Base-by-base conservation (phyloP, 768 basidiomycete species). In the Lanmaoa rubissima region DNA sequence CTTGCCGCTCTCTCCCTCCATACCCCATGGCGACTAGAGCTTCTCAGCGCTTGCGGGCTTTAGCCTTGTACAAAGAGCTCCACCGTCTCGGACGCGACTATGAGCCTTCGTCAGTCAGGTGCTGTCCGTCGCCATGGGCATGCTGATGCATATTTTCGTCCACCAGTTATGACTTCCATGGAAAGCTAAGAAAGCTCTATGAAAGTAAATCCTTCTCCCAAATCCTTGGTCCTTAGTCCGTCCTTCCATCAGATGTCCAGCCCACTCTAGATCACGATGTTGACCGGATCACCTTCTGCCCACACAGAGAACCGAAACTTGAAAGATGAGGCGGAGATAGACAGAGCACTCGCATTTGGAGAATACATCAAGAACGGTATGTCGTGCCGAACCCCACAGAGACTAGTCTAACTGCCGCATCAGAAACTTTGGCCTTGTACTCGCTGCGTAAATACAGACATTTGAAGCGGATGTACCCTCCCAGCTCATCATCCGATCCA, bases 321-420 rank as follows among this genome's bases (percentile, higher is more conserved):
- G 60, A 84, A 79, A 17, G 82, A 89, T 62, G 77, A 77, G 57
- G 78, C 82, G 19, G 88, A 92, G 58, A 89, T 92, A 51, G 88
- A 92, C 73, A 83, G 79, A 55, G 90, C 90, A 0, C 73, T 92
- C 55, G 80, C 78, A 56, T 72, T 92, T 32, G 88, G 85, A 13
- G 90, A 92, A 68, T 92, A 91, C 62, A 92, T 94, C 72, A 90
- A 86, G 74, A 88, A 90, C 65, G 92, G 92, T 88, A 64, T 59
- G 81, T 65, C 35, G 10, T 44, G 9, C 35, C 1, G 1, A 14
- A 6, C 32, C 12, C 11, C 1, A 1, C 8, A 35, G 35, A 7
- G 10, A 10, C 10, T 14, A 38, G 17, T 16, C 57, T 66, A 2
- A 68, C 31, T 1, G 44, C 16, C 12, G 21, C 21, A n/a, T 26